phyloP scores from a whole-genome alignment of 805 yeast species.

The Blastobotrys terrestris region DNA sequence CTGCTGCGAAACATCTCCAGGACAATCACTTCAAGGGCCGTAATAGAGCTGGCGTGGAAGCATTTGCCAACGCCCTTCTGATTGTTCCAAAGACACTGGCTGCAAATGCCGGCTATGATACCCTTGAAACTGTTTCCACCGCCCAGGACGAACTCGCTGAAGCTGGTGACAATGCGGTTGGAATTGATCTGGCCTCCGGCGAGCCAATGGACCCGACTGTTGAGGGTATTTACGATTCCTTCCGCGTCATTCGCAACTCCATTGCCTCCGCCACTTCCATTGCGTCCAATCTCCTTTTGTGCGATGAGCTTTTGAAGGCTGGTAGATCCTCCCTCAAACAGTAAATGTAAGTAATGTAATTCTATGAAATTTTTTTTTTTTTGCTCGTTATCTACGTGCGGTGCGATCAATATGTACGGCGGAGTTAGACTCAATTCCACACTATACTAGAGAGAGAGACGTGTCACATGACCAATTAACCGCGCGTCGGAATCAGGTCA shows the following conservation, averaged over 20 bases:
- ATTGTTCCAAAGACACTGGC: conserved; percentile 90
- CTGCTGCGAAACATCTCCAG: conserved; percentile 66
- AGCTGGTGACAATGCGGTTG: conserved; percentile 61
- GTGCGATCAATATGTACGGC: too few species aligned
- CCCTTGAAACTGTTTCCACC: conserved; percentile 78
- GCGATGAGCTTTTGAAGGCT: conserved; percentile 95
- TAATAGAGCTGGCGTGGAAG: conserved; percentile 82
- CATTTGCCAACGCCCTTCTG: conserved; percentile 87
- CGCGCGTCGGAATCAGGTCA: too few species aligned
- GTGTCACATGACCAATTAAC: too few species aligned
- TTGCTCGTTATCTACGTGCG: too few species aligned
- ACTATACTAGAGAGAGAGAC: too few species aligned
- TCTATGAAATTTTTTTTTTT: too few species aligned
- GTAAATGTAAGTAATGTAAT: conserved; percentile 1
- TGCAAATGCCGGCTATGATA: conserved; percentile 88
- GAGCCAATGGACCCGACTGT: conserved; percentile 93
- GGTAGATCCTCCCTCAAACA: conserved; percentile 89
- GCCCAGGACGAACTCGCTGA: conserved; percentile 86
- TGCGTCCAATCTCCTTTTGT: conserved; percentile 81
- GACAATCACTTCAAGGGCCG: conserved; percentile 66
- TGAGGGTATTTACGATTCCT: conserved; percentile 96
- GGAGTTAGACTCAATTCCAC: too few species aligned
- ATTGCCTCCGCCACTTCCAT: conserved; percentile 89
- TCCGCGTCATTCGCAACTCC: conserved; percentile 88
- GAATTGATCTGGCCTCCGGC: conserved; percentile 84